Conservation (phyloP, 106 monocot species). For the Allium cepa region DNA sequence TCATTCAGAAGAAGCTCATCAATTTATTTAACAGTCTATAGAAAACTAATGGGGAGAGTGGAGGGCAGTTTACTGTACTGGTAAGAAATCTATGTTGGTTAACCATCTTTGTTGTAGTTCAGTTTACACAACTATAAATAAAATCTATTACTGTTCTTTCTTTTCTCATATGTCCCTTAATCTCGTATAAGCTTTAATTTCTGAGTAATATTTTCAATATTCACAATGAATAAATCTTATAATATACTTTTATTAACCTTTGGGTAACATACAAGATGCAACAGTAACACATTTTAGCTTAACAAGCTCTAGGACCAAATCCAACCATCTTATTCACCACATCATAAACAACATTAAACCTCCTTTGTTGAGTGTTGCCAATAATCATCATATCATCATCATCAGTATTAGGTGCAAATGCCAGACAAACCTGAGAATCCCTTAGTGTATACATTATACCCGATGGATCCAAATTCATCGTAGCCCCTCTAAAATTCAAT, state of each 20-base stretch:
- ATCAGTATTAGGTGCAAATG: slow-evolving; percentile 35
- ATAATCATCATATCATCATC: slow-evolving; percentile 19
- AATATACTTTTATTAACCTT: neutral
- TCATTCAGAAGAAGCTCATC: too few species aligned
- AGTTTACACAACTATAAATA: too few species aligned
- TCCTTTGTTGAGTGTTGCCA: slow-evolving; percentile 39
- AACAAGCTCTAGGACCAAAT: slow-evolving; percentile 19
- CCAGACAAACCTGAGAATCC: slow-evolving; percentile 37
- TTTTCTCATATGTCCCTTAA: neutral
- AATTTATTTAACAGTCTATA: too few species aligned
- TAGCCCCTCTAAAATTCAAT: slow-evolving; percentile 27
- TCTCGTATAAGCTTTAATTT: neutral
- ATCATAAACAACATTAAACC: slow-evolving; percentile 24
- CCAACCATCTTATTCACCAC: slow-evolving; percentile 18
- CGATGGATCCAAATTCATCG: slow-evolving; percentile 24
- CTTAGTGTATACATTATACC: slow-evolving; percentile 29
- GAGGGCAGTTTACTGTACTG: too few species aligned
- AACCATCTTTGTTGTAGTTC: too few species aligned
- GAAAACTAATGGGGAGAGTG: too few species aligned
- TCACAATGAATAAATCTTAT: neutral
- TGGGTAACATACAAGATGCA: neutral
- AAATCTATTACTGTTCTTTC: too few species aligned
- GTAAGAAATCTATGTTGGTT: too few species aligned
- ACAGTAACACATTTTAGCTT: neutral
- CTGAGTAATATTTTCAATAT: neutral